These are phyloP conservation scores for Tetracladium setigerum DNA, from an alignment of 495 filamentous ascomycete genomes.

Conservation along the genomic window DNA sequence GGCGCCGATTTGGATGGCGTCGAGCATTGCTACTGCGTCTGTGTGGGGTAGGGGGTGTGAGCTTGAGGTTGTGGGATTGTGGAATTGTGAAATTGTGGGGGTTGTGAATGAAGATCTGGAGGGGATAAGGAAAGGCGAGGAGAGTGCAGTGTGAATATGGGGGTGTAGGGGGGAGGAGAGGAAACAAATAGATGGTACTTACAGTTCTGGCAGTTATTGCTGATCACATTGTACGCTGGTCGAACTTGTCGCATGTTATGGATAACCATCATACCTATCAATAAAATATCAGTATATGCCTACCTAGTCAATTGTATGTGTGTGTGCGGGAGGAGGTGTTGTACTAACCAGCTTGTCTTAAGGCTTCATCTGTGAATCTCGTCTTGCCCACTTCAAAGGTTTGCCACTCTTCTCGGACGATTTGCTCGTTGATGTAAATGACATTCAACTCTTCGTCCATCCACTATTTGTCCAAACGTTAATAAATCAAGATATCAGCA, in stretches of 20 bases:
- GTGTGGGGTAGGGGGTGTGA: no score
- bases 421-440: slow-evolving; percentile 35
- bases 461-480: no score
- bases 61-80: no score
- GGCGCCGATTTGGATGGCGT: slow-evolving; percentile 33
- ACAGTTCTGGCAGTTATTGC: slow-evolving; percentile 44
- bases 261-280: slow-evolving; percentile 33
- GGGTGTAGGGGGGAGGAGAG: no score
- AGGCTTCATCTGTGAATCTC: slow-evolving; percentile 36
- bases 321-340: no score
- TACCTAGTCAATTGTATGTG: not conserved
- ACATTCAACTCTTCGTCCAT: slow-evolving; percentile 37
- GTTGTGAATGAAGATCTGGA: no score
- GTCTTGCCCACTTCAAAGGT: slow-evolving; percentile 36
- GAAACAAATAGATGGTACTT: no score
- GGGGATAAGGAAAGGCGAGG: no score
- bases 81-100: no score
- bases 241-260: slow-evolving; percentile 30
- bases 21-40: slow-evolving; percentile 31
- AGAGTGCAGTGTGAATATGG: no score
- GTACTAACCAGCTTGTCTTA: slow-evolving; percentile 31
- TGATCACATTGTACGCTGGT: slow-evolving; percentile 37
- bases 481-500: no score
- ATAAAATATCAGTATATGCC: slow-evolving; percentile 3
- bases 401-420: slow-evolving; percentile 28